Conservation (phyloP, 805 yeast species). For the Metschnikowia arizonensis region DNA sequence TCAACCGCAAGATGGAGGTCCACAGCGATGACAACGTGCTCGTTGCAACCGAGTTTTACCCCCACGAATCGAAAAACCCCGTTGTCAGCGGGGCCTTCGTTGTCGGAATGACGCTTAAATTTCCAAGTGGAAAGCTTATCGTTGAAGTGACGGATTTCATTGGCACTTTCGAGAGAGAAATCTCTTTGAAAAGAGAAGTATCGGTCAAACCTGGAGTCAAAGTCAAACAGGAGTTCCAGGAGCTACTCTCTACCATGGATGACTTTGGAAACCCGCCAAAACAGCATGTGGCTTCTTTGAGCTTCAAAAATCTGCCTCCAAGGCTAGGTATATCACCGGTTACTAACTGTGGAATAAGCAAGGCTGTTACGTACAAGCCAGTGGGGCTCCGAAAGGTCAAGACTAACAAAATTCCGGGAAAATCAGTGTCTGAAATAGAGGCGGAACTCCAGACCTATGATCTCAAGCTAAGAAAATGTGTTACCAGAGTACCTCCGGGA, state of each 20-base stretch:
- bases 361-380: neutral
- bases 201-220: neutral
- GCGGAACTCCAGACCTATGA: conserved; percentile 4
- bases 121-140: conserved; percentile 27
- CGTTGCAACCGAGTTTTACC: conserved; percentile 33
- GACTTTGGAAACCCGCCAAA: neutral
- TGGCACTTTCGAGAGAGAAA: conserved; percentile 37
- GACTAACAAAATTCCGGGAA: neutral
- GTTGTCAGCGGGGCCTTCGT: conserved; percentile 17
- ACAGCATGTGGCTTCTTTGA: neutral
- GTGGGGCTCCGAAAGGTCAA: conserved; percentile 2
- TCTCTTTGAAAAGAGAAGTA: conserved; percentile 12
- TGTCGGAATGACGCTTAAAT: conserved; percentile 21
- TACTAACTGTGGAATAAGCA: neutral
- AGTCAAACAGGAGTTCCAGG: conserved; percentile 1
- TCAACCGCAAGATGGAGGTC: conserved; percentile 47
- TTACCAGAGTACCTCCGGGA: conserved; percentile 10
- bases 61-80: conserved; percentile 20
- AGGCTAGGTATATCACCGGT: neutral
- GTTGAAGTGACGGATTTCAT: conserved; percentile 28
- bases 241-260: neutral
- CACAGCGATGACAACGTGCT: conserved; percentile 33
- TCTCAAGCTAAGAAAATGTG: neutral
- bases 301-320: neutral
- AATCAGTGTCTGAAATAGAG: neutral